Evolutionary conservation across 2,329 filamentous ascomycete genomes (phyloP), one percentile per base, ranked within the genome.

Genomic region (Nectriaceae sp.): DNA sequence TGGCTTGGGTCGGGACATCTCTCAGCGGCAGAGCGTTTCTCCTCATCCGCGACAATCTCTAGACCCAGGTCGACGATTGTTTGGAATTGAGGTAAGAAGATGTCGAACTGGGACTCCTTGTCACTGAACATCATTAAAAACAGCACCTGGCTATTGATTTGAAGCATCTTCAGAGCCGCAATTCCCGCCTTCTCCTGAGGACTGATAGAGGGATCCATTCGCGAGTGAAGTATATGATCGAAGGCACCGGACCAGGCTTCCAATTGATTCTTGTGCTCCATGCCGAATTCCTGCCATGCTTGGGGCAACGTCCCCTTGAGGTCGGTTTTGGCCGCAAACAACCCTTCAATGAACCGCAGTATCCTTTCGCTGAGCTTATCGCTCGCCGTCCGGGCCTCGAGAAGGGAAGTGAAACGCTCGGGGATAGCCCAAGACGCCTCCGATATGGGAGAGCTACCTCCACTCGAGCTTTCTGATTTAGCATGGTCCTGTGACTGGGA

Each of bases 61-160:
- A 73, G 66, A 0, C 80, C 82, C 15, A 85, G 68, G 31, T 78
- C 74, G 21, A 85, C 77, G 55, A 85, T 83, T 19, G 69, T 65
- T 47, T 72, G 70, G 53, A 85, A 85, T 19, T 76, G 71, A 1
- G 69, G 64, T 5, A 74, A 65, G 52, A 81, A 83, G 10, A 65
- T 61, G 56, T 86, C 83, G 49, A 85, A 85, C 29, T 79, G 73
- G 44, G 76, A 74, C 60, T 86, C 83, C 39, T 70, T 77, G 43
- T 79, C 75, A 60, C 74, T 80, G 56, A 84, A 86, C 10, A 79
- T 80, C 77, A 83, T 84, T 35, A 78, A 67, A 54, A 81, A 83
- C 5, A 85, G 66, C 26, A 85, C 72, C 39, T 73, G 70, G 10
- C 73, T 74, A 73, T 83, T 85, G 42, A 82, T 72, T 49, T 83